These are phyloP conservation scores for Cytospora piceae DNA, from an alignment of 2,329 filamentous ascomycete species.

Conservation along the genomic window DNA sequence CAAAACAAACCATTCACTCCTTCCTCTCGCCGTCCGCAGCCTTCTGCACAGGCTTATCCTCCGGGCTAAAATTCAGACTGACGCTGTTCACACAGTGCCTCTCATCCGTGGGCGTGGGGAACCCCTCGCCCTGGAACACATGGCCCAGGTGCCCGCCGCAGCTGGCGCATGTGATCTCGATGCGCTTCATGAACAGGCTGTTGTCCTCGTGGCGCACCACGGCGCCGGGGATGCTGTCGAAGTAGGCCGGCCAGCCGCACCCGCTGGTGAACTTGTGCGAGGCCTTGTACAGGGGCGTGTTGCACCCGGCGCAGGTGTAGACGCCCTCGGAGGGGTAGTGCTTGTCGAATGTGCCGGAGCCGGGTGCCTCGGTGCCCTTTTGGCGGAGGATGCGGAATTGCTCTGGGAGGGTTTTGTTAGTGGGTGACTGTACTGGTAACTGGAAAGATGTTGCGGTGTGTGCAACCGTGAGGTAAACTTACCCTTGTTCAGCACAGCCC, in stretches of 20 bases:
- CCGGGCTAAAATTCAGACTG: conserved; percentile 77
- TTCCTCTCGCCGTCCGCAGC: conserved; percentile 44
- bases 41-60: conserved; percentile 58
- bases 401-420: conserved; percentile 56
- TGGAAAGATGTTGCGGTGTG: not conserved
- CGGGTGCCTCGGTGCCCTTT: conserved; percentile 86
- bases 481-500: conserved; percentile 72
- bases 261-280: conserved; percentile 94
- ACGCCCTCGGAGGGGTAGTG: conserved; percentile 76
- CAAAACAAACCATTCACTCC: conserved; percentile 4
- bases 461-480: conserved; percentile 35
- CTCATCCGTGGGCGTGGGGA: conserved; percentile 86
- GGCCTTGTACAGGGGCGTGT: conserved; percentile 88
- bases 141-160: conserved; percentile 92
- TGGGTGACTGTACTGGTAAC: not conserved
- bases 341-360: conserved; percentile 83
- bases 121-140: conserved; percentile 90
- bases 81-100: conserved; percentile 96
- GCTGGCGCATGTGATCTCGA: conserved; percentile 92
- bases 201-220: conserved; percentile 81
- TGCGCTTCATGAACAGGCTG: conserved; percentile 80
- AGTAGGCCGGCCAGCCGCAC: conserved; percentile 98
- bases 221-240: conserved; percentile 89
- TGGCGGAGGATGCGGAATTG: conserved; percentile 93
- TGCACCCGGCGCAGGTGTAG: conserved; percentile 87